A percentile compares a stretch with the other conserved stretches of the same genome.
Conservation (phyloP, 257 asterid species). For the Striga asiatica region DNA sequence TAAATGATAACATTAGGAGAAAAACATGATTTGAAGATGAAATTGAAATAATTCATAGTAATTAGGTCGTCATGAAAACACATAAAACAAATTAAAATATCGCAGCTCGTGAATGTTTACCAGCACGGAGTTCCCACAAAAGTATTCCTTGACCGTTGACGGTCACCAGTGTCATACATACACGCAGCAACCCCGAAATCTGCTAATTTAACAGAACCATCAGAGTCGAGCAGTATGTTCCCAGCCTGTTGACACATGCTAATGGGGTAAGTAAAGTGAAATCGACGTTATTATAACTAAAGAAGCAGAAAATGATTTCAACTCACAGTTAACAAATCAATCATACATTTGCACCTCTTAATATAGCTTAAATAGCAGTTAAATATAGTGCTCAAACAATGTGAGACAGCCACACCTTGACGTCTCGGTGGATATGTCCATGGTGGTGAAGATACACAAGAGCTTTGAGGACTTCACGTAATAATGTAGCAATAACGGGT, state of each 20-base stretch:
- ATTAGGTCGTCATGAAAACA: background rate
- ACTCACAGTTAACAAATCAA: constrained; percentile 5
- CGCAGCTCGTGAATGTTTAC: constrained; percentile 29
- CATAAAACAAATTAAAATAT: background rate
- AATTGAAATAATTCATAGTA: too few species aligned
- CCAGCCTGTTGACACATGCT: constrained; percentile 62
- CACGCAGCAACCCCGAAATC: constrained; percentile 95
- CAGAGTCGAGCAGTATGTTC: constrained; percentile 70
- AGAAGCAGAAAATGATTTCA: constrained; percentile 3
- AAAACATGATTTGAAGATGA: background rate
- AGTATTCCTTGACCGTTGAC: constrained; percentile 89
- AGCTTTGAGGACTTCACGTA: constrained; percentile 73
- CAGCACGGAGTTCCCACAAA: constrained; percentile 99
- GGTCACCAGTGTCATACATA: constrained; percentile 91
- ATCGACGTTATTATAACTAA: background rate
- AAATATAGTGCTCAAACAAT: background rate
- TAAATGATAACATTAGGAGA: background rate
- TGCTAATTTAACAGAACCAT: constrained; percentile 71
- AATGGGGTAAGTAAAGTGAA: constrained; percentile 4
- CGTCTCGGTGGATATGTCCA: constrained; percentile 82
- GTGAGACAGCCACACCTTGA: constrained; percentile 39
- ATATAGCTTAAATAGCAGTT: background rate
- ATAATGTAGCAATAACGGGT: constrained; percentile 63
- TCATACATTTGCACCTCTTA: background rate
- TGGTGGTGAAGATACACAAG: constrained; percentile 71